Conservation (phyloP, 345 rosid species). For the Citrus inodora region DNA sequence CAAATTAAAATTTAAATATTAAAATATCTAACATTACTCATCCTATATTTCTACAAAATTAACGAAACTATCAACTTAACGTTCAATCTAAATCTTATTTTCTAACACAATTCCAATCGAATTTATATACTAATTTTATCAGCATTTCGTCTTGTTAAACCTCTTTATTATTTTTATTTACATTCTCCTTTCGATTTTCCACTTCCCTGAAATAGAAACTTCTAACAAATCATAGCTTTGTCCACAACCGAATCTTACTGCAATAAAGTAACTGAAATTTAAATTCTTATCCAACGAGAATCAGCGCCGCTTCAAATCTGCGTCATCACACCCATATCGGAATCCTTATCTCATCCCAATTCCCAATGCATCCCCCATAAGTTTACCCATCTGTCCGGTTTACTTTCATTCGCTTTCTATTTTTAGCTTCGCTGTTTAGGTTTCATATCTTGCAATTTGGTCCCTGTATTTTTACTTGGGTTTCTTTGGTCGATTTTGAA, state of each 20-base stretch:
- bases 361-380: constrained; percentile 9
- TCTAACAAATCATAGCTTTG: not conserved
- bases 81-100: too few relatives aligned
- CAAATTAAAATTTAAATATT: fast-evolving
- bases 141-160: too few relatives aligned
- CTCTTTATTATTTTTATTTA: too few relatives aligned
- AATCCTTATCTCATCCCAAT: constrained; percentile 16
- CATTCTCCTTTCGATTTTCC: too few relatives aligned
- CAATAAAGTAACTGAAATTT: too few relatives aligned
- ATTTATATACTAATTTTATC: too few relatives aligned
- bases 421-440: not conserved
- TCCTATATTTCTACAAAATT: too few relatives aligned
- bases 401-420: not conserved
- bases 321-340: constrained; percentile 1
- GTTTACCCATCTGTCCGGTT: not conserved
- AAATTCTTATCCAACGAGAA: not conserved
- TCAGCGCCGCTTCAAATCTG: not conserved
- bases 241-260: not conserved
- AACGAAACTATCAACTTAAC: too few relatives aligned
- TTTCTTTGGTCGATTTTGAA: not conserved
- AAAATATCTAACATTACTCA: too few relatives aligned
- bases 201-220: not conserved
- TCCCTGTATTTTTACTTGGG: not conserved
- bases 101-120: too few relatives aligned
- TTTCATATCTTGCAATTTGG: not conserved